Evolutionary conservation across 2,329 filamentous ascomycete species (phyloP).

Genomic region (Sarocladium oryzae): DNA sequence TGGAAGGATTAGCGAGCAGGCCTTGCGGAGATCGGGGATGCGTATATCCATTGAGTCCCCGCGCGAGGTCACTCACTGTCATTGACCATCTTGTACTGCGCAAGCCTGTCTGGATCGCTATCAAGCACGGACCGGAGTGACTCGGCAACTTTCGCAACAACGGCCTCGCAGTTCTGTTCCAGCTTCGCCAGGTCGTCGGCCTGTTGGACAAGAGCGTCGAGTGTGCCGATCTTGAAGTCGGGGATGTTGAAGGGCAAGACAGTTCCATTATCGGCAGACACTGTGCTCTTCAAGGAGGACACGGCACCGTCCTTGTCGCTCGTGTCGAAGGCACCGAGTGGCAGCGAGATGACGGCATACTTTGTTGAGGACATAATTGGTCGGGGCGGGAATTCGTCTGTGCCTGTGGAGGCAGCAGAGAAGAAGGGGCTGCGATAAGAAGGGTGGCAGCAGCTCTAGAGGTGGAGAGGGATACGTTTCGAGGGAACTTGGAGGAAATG

Average conservation of each 20-base stretch:
- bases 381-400: conserved; percentile 7
- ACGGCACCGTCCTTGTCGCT: conserved; percentile 77
- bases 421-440: conserved; percentile 7
- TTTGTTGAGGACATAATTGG: conserved; percentile 43
- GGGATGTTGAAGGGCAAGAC: conserved; percentile 77
- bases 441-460: background rate
- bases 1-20: conserved; percentile 18
- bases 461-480: background rate
- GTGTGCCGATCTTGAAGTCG: conserved; percentile 94
- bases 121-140: conserved; percentile 78
- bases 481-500: background rate
- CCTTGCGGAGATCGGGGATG: background rate
- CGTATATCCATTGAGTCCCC: background rate
- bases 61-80: conserved; percentile 60
- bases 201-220: conserved; percentile 92
- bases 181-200: conserved; percentile 93
- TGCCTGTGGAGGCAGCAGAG: conserved; percentile 8
- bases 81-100: conserved; percentile 87
- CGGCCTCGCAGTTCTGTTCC: conserved; percentile 68
- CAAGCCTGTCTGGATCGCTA: conserved; percentile 74
- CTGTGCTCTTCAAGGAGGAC: conserved; percentile 63
- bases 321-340: conserved; percentile 77
- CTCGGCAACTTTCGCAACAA: conserved; percentile 83
- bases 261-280: conserved; percentile 68
- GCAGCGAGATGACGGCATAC: conserved; percentile 87